These are phyloP conservation scores for Calvatia gigantea DNA, from an alignment of 768 basidiomycete species.

Conservation along the genomic window DNA sequence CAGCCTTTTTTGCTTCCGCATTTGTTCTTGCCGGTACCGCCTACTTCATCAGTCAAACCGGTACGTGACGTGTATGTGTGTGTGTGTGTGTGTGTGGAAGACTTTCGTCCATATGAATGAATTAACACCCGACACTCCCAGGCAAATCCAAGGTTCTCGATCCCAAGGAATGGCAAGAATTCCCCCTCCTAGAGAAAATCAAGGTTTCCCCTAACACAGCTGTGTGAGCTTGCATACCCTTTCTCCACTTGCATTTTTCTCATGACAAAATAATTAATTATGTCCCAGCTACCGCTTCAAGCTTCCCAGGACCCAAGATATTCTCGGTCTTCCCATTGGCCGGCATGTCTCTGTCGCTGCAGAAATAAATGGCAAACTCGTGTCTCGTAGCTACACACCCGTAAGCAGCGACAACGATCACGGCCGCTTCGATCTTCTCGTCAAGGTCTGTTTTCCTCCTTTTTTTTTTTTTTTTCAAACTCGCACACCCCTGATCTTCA, in stretches of 20 bases:
- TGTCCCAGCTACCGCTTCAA: conserved; percentile 82
- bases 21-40: conserved; percentile 45
- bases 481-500: conserved; percentile 3
- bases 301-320: conserved; percentile 67
- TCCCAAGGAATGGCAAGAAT: conserved; percentile 76
- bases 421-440: conserved; percentile 93
- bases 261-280: not conserved
- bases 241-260: conserved; percentile 8
- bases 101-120: conserved; percentile 11
- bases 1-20: conserved; percentile 38
- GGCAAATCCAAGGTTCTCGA: conserved; percentile 66
- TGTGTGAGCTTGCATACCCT: conserved; percentile 54
- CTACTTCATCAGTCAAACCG: conserved; percentile 49
- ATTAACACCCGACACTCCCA: conserved; percentile 24
- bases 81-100: too few species aligned
- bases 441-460: conserved; percentile 79
- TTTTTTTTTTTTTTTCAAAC: too few species aligned
- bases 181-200: conserved; percentile 77
- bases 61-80: conserved; percentile 25
- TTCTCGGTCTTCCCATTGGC: conserved; percentile 92
- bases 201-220: conserved; percentile 94
- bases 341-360: conserved; percentile 94
- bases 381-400: conserved; percentile 93
- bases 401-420: conserved; percentile 90
- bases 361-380: conserved; percentile 86